Base-by-base conservation (phyloP, 768 basidiomycete genomes). In the Pleurotus pulmonarius region DNA sequence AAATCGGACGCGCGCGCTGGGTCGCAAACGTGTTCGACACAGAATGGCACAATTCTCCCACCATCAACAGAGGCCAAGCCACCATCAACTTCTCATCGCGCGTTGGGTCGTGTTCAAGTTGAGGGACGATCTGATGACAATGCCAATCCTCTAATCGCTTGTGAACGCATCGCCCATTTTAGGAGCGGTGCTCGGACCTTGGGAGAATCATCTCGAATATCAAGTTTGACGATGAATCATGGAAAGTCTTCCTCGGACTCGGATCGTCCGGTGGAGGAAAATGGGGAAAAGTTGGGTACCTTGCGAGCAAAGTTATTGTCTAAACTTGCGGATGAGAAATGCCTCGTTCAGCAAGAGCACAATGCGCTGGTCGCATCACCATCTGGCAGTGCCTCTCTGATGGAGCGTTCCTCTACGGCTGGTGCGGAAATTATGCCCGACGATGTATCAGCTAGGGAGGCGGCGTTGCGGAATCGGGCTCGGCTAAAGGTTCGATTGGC, bases 401-500 rank as follows among this genome's bases (percentile, higher is more conserved):
- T 24, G 49, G 60, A 54, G 34, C 44, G 37, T 9, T 12, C 16
- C 38, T n/a, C 52, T 49, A 58, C 57, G 34, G 40, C 22, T 48
- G 26, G 41, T 48, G 55, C 4, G 54, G 48, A 56, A 60, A 60
- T 58, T 60, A 52, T 58, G 56, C n/a, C 11, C n/a, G n/a, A 44
- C 20, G 20, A 44, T 44, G 41, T n/a, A 44, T 16, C 41, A 29
- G 61, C 58, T 59, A 67, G 70, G 53, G 82, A 85, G 61, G 72
- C 70, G 47, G 70, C 68, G 55, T 69, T 84, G 60, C 78, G 81
- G 51, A 68, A 66, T 49, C 78, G 77, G 61, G 78, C 80, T 40
- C 79, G 72, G 57, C 61, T 83, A 60, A 77, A 73, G 22, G 73
- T 74, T 22, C 76, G 78, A 34, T 73, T 83, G 22, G 76, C 75